Evolutionary conservation across 352 stramenopile species (phyloP).

Genomic region (Globisporangium barbulae): DNA sequence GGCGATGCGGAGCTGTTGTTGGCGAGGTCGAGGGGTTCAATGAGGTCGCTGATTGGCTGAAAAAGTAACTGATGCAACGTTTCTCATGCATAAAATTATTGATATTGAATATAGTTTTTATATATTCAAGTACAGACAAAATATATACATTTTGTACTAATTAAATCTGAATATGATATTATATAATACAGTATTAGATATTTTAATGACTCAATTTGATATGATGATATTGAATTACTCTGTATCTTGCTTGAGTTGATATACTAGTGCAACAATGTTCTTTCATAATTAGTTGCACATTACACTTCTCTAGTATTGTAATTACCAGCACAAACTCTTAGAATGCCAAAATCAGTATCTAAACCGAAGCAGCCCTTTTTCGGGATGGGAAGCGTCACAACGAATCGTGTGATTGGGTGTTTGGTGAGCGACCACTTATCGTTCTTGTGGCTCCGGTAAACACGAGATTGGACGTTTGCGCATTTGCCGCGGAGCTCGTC

Average conservation of each 20-base stretch:
- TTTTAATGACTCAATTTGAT: too few relatives aligned
- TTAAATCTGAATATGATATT: neutral
- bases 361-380: neutral
- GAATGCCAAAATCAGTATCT: neutral
- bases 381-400: neutral
- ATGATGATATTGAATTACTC: neutral
- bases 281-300: neutral
- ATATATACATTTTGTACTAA: neutral
- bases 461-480: constrained; percentile 18
- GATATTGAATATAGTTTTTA: neutral
- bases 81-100: neutral
- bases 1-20: neutral
- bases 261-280: neutral
- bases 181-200: too few relatives aligned
- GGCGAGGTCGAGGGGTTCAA: neutral
- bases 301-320: too few relatives aligned
- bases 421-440: neutral
- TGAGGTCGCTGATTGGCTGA: constrained; percentile 5
- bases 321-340: too few relatives aligned
- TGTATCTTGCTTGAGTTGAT: neutral
- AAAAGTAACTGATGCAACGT: neutral
- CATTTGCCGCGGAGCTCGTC: constrained; percentile 13
- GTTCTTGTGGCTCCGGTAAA: neutral
- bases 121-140: neutral
- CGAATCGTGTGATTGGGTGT: constrained; percentile 11